Percentiles rank a stretch among this genome's conserved stretches.
These are phyloP conservation scores for Suhomyces anneliseae DNA, from an alignment of 1,139 yeast genomes.

Conservation along the genomic window DNA sequence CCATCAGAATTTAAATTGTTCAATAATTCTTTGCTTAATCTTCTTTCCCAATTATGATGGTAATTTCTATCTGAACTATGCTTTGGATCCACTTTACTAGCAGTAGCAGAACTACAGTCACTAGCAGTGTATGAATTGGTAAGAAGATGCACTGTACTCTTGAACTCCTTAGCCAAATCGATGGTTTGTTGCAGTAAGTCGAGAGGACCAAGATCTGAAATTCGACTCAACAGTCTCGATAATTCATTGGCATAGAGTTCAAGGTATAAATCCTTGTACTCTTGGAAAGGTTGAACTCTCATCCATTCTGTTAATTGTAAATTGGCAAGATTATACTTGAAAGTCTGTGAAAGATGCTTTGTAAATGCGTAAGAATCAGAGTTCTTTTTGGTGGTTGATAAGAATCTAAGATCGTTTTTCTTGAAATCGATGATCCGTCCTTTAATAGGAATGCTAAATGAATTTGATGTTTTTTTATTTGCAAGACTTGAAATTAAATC, in stretches of 20 bases:
- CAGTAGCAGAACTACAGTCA: constrained; percentile 1
- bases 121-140: constrained; percentile 8
- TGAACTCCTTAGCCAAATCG: constrained; percentile 10
- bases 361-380: constrained; percentile 11
- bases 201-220: constrained; percentile 6
- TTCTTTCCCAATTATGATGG: constrained; percentile 25
- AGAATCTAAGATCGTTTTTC: constrained; percentile 36
- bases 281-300: constrained; percentile 35
- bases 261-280: constrained; percentile 28
- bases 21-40: constrained; percentile 24
- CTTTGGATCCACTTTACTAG: background rate
- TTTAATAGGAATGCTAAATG: constrained; percentile 5
- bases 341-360: constrained; percentile 11
- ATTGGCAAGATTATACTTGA: constrained; percentile 18
- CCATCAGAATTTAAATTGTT: constrained; percentile 29
- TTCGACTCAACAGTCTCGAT: constrained; percentile 11
- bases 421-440: constrained; percentile 42
- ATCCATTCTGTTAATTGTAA: constrained; percentile 44
- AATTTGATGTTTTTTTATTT: background rate
- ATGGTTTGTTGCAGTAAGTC: constrained; percentile 9
- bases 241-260: constrained; percentile 10
- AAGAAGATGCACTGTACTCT: constrained; percentile 2
- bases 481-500: constrained; percentile 2
- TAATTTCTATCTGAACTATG: constrained; percentile 5
- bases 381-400: constrained; percentile 7